Conservation (phyloP, 352 stramenopile genomes). For the Pythium pyrilobum region DNA sequence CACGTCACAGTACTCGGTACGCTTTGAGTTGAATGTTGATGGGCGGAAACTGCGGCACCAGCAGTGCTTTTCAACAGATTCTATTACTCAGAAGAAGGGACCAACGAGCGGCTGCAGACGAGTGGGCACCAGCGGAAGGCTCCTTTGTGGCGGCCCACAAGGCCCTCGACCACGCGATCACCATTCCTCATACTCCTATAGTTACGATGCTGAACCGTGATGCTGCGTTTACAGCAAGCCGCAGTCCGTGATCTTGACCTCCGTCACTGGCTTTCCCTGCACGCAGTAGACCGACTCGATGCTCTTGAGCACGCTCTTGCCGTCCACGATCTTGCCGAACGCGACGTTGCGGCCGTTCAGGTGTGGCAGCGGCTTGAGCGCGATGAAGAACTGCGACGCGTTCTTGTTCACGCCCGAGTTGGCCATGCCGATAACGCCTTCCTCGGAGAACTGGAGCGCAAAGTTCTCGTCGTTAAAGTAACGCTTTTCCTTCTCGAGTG, state of each 20-base stretch:
- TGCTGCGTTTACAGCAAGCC: conserved; percentile 53
- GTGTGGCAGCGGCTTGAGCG: conserved; percentile 71
- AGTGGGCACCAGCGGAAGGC: no score
- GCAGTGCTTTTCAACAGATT: conserved; percentile 15
- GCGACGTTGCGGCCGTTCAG: conserved; percentile 85
- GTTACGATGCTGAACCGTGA: not conserved
- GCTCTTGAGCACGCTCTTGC: conserved; percentile 76
- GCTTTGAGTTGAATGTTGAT: no score
- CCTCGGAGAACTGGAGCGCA: conserved; percentile 78
- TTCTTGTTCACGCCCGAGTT: conserved; percentile 98
- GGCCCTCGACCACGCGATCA: not conserved
- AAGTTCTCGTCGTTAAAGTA: conserved; percentile 88
- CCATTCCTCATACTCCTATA: conserved; percentile 8
- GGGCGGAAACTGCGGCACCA: no score
- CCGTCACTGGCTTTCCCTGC: conserved; percentile 75
- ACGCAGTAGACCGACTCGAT: conserved; percentile 82
- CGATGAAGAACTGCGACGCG: conserved; percentile 99
- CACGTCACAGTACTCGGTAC: no score
- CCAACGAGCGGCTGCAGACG: no score
- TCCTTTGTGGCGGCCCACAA: no score
- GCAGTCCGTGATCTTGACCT: conserved; percentile 77
- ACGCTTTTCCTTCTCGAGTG: conserved; percentile 53
- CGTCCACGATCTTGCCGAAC: conserved; percentile 85
- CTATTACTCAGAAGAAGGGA: conserved; percentile 33
- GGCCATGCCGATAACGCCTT: conserved; percentile 93